Base-by-base conservation (phyloP, 176 grass and related monocot genomes). In the Zea luxurians region DNA sequence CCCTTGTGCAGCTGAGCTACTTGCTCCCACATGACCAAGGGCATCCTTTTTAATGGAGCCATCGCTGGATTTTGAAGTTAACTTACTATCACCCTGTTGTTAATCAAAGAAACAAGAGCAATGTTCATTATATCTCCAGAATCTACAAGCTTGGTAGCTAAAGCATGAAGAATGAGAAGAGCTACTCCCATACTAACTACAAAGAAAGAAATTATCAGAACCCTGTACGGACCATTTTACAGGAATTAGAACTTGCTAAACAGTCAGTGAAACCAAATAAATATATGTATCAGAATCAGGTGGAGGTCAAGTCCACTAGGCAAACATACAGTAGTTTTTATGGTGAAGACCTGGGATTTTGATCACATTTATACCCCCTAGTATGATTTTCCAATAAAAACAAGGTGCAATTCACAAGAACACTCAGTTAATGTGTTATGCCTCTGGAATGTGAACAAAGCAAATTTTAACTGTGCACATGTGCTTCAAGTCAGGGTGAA, bases 61-160 rank as follows among this genome's bases (percentile, higher is more conserved):
- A 27, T 93, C 91, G 6, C 84, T 66, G 27, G 27, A 27, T 69
- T 88, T 93, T 50, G 82, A 80, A 83, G 85, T 74, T 49, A 90
- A 54, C 83, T 93, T 93, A 78, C 83, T 93, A 58, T 93, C 91
- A 70, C 91, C 88, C 91, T 93, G 71, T 41, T 62, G 34, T 18
- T 66, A 67, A 15, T 40, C 50, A 20, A 76, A 37, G 18, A 61
- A 74, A 48, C 37, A 17, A 60, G 40, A 61, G 16, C 13, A 57
- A 21, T 80, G 34, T 20, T 67, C 57, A 21, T 55, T 38, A 53
- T 58, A 61, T 27, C 68, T 68, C 74, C 74, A 67, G 13, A 78
- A 18, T 78, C 52, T 65, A 42, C 53, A 68, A 4, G 20, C 8
- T 75, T 57, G 41, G 20, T 62, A 63, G 46, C 74, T 38, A 48